These are phyloP conservation scores for Boletus smithii DNA, from an alignment of 1,284 basidiomycete genomes.

Conservation along the genomic window DNA sequence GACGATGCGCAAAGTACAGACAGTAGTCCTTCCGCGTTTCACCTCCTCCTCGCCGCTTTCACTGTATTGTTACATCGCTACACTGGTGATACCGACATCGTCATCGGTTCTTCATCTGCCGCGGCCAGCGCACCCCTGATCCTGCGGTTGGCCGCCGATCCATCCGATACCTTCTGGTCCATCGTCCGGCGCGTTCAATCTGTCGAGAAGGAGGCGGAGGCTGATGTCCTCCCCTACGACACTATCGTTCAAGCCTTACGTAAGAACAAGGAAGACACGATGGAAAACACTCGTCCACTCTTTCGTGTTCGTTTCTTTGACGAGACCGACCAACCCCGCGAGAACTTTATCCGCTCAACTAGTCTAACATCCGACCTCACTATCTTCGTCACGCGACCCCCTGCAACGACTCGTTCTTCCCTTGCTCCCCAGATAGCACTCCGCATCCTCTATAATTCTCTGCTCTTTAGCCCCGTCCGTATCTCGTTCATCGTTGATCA, in stretches of 20 bases:
- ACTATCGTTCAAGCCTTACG: slow-evolving; percentile 72
- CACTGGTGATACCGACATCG: slow-evolving; percentile 93
- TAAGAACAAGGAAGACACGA: slow-evolving; percentile 58
- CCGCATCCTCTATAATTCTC: slow-evolving; percentile 90
- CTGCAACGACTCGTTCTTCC: slow-evolving; percentile 66
- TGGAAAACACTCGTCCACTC: slow-evolving; percentile 58
- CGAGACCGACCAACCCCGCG: slow-evolving; percentile 73
- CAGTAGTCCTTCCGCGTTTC: slow-evolving; percentile 79
- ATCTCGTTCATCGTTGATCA: slow-evolving; percentile 85
- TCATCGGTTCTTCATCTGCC: slow-evolving; percentile 88
- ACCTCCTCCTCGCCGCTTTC: slow-evolving; percentile 90
- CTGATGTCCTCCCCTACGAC: slow-evolving; percentile 83
- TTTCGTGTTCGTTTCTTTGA: slow-evolving; percentile 98
- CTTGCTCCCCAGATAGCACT: slow-evolving; percentile 80
- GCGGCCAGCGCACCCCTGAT: slow-evolving; percentile 79
- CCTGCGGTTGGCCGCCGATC: slow-evolving; percentile 82
- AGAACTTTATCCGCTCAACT: slow-evolving; percentile 76
- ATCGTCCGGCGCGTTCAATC: slow-evolving; percentile 85
- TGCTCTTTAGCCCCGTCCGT: slow-evolving; percentile 83
- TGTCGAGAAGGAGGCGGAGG: slow-evolving; percentile 82
- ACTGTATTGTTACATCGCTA: slow-evolving; percentile 90
- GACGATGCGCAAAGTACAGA: slow-evolving; percentile 44
- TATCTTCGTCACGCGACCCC: slow-evolving; percentile 68
- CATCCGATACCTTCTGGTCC: slow-evolving; percentile 88
- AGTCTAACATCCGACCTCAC: slow-evolving; percentile 91